Percentiles rank a stretch among this genome's conserved stretches.
Conservation (phyloP, 2,329 filamentous ascomycete species). For the Sclerotiophoma versabilis region DNA sequence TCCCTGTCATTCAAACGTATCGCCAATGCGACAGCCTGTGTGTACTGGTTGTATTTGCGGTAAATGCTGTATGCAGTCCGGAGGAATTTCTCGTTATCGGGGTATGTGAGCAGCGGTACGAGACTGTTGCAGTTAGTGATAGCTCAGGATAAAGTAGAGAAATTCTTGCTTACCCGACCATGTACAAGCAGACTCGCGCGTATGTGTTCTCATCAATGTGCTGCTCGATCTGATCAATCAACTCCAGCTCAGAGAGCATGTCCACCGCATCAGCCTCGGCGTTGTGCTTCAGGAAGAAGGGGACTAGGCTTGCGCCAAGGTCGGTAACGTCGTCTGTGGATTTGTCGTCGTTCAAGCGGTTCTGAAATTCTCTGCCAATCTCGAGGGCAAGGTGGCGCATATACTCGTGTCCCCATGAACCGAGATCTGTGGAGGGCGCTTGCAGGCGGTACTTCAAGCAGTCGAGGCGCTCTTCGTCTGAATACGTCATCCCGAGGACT, state of each 20-base stretch:
- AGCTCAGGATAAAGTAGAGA: background rate
- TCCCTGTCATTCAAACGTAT: slow-evolving; percentile 90
- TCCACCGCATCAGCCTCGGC: slow-evolving; percentile 98
- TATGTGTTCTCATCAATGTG: slow-evolving; percentile 96
- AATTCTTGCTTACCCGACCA: slow-evolving; percentile 69
- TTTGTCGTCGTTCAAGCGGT: slow-evolving; percentile 84
- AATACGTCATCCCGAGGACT: slow-evolving; percentile 98
- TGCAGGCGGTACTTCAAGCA: slow-evolving; percentile 95
- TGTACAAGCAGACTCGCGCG: slow-evolving; percentile 90
- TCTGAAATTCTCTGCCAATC: slow-evolving; percentile 92
- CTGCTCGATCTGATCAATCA: slow-evolving; percentile 88
- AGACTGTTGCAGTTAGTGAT: slow-evolving; percentile 64
- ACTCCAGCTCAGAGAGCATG: slow-evolving; percentile 94
- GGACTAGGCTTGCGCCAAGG: slow-evolving; percentile 83
- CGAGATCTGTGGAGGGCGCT: slow-evolving; percentile 88
- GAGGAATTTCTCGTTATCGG: slow-evolving; percentile 95
- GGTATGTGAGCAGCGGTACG: slow-evolving; percentile 96
- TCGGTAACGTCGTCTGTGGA: slow-evolving; percentile 83
- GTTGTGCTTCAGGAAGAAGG: slow-evolving; percentile 95
- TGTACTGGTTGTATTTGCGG: slow-evolving; percentile 87
- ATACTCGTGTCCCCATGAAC: slow-evolving; percentile 98
- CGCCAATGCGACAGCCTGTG: slow-evolving; percentile 91
- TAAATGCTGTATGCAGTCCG: slow-evolving; percentile 94
- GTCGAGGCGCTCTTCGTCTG: slow-evolving; percentile 93
- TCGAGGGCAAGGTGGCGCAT: slow-evolving; percentile 93